Base-by-base conservation (phyloP, 2,329 filamentous ascomycete genomes). In the Fusarium anthophilum region DNA sequence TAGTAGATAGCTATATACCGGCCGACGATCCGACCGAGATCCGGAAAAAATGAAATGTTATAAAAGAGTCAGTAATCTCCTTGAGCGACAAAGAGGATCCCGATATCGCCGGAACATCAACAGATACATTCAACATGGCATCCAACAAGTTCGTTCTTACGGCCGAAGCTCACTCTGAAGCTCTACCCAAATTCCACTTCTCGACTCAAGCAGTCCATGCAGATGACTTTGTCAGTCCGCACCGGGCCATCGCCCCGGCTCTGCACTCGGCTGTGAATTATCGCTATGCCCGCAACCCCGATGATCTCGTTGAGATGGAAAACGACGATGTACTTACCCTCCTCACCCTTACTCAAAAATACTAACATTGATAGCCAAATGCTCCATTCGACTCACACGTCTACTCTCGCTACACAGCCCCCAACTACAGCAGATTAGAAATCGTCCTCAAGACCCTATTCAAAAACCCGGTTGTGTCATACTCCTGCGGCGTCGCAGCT, bases 391-490 rank as follows among this genome's bases (percentile, higher is more conserved):
- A 92, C 79, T 87, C 88, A 4, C 92, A 96, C 83, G 84, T 97
- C 77, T 98, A 98, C 87, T 97, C 94, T 51, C 93, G 96, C 65
- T 85, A 92, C 76, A 89, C 90, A 5, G 90, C 91, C 5, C 94
- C 95, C 54, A 97, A 94, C 82, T 91, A 91, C 62, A 93, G 91
- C 20, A 94, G 96, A 26, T 89, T 98, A 72, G 96, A 98, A 84
- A 88, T 93, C 17, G 88, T 98, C 72, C 91, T 98, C 41, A 89
- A 91, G 28, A 88, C 90, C n/a, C 86, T 98, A 63, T 85, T 98
- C 43, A 87, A 89, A 73, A 93, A 88, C 9, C 92, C 91, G 3
- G 83, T 88, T 5, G 81, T 98, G 24, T 93, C 92, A 51, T 99
- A 98, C 84, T 86, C 90, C 44, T 97, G 93, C 4, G 96, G 96